Conservation (phyloP, 495 filamentous ascomycete species). For the Hypoxylon intermedium region DNA sequence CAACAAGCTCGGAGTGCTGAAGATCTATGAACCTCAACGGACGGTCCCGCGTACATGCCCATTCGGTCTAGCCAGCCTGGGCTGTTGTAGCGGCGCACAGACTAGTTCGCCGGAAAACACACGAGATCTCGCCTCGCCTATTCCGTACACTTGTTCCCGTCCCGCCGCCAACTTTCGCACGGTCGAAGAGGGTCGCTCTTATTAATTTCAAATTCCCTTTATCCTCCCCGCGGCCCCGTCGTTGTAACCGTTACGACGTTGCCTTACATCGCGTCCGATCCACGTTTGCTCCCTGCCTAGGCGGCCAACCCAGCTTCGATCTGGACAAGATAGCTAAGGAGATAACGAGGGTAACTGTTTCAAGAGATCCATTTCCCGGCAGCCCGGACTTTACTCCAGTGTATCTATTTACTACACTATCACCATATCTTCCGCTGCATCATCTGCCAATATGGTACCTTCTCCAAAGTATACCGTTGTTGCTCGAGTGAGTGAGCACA, state of each 20-base stretch:
- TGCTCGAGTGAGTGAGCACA: no score
- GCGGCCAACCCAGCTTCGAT: conserved; percentile 15
- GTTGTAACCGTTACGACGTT: conserved; percentile 31
- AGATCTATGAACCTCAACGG: conserved; percentile 10
- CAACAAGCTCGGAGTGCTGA: not conserved
- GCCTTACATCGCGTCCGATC: conserved; percentile 25
- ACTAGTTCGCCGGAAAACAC: conserved; percentile 31
- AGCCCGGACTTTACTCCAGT: no score
- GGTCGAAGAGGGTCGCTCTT: conserved; percentile 11
- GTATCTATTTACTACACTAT: no score
- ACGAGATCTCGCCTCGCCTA: conserved; percentile 33
- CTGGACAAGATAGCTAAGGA: no score
- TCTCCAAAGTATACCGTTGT: no score
- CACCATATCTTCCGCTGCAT: no score
- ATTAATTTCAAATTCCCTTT: conserved; percentile 16
- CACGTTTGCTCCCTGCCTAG: conserved; percentile 13
- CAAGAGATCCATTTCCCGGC: no score
- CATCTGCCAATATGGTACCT: no score
- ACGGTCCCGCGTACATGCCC: conserved; percentile 20
- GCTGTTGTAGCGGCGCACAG: conserved; percentile 33
- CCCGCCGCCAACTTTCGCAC: conserved; percentile 6
- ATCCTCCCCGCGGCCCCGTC: not conserved
- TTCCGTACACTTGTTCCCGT: not conserved
- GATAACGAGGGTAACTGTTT: no score
- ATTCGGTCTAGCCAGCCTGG: conserved; percentile 11